Evolutionary conservation across 352 stramenopile genomes (phyloP).

Genomic region (Lagenidium sp.): DNA sequence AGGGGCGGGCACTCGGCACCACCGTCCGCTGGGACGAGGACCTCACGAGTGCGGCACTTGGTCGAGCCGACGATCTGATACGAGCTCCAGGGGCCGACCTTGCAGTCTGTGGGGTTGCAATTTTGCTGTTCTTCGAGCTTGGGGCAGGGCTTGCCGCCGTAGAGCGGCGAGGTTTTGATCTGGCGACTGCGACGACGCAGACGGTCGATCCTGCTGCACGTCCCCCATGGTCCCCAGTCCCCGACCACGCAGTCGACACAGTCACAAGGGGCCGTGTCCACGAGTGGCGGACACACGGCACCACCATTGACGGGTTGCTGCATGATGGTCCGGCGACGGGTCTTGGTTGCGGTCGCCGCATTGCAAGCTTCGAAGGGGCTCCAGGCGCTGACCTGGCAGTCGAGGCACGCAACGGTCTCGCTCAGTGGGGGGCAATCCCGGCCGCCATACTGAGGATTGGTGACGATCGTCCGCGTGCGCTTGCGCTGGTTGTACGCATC

Average conservation of each 20-base stretch:
- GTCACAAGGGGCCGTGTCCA: slow-evolving; percentile 32
- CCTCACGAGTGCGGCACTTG: slow-evolving; percentile 27
- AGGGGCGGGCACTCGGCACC: slow-evolving; percentile 29
- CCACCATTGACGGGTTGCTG: slow-evolving; percentile 34
- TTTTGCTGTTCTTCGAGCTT: slow-evolving; percentile 36
- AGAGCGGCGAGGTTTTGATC: slow-evolving; percentile 26
- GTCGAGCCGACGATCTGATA: slow-evolving; percentile 29
- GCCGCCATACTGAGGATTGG: slow-evolving; percentile 13
- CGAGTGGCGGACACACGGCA: slow-evolving; percentile 28
- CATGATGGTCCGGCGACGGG: slow-evolving; percentile 32
- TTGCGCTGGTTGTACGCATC: slow-evolving; percentile 7
- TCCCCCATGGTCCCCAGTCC: slow-evolving; percentile 34
- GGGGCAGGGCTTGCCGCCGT: slow-evolving; percentile 32
- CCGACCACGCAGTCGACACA: slow-evolving; percentile 34
- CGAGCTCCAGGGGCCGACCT: slow-evolving; percentile 35
- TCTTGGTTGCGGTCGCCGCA: slow-evolving; percentile 13
- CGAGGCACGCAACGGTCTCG: slow-evolving; percentile 8
- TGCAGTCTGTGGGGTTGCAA: slow-evolving; percentile 57
- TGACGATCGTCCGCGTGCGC: slow-evolving; percentile 15
- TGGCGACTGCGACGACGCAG: slow-evolving; percentile 38
- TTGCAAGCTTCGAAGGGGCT: slow-evolving; percentile 7
- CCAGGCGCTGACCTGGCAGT: slow-evolving; percentile 19
- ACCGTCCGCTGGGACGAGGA: slow-evolving; percentile 30
- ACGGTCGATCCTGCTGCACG: slow-evolving; percentile 19
- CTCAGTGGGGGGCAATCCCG: background rate